phyloP scores from a whole-genome alignment of 352 stramenopile genomes.

The Phytopythium montanum region DNA sequence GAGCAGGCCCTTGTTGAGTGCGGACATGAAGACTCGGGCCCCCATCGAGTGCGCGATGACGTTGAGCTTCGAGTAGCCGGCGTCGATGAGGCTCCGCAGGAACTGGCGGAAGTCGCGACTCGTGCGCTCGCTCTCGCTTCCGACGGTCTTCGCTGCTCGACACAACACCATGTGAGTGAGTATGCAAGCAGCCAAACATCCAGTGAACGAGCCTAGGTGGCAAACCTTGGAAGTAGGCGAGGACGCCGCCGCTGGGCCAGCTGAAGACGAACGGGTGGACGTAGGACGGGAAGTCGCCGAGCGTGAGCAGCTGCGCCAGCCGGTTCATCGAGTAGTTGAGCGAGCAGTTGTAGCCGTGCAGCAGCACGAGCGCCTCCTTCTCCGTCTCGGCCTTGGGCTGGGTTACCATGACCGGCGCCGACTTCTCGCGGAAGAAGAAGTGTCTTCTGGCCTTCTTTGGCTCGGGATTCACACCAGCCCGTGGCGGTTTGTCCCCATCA shows the following conservation, averaged over 20 bases:
- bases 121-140: slow-evolving; percentile 41
- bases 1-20: slow-evolving; percentile 36
- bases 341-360: slow-evolving; percentile 72
- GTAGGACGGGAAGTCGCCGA: slow-evolving; percentile 57
- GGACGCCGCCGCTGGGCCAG: slow-evolving; percentile 55
- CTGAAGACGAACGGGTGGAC: slow-evolving; percentile 78
- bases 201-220: slow-evolving; percentile 5
- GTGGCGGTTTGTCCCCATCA: slow-evolving; percentile 5
- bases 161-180: neutral
- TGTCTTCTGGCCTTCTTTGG: slow-evolving; percentile 17
- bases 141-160: slow-evolving; percentile 28
- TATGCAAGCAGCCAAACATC: neutral
- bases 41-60: slow-evolving; percentile 70
- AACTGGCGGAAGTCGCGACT: slow-evolving; percentile 39
- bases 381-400: slow-evolving; percentile 15
- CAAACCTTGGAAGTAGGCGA: slow-evolving; percentile 55
- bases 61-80: slow-evolving; percentile 58
- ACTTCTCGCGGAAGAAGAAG: slow-evolving; percentile 27
- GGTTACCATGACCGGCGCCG: slow-evolving; percentile 27
- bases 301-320: slow-evolving; percentile 51
- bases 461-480: slow-evolving; percentile 7
- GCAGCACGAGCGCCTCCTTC: slow-evolving; percentile 59
- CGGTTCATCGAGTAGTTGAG: slow-evolving; percentile 62
- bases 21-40: slow-evolving; percentile 52
- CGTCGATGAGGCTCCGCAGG: slow-evolving; percentile 55